phyloP scores from a whole-genome alignment of 495 filamentous ascomycete genomes.

The Penicillium arizonense region DNA sequence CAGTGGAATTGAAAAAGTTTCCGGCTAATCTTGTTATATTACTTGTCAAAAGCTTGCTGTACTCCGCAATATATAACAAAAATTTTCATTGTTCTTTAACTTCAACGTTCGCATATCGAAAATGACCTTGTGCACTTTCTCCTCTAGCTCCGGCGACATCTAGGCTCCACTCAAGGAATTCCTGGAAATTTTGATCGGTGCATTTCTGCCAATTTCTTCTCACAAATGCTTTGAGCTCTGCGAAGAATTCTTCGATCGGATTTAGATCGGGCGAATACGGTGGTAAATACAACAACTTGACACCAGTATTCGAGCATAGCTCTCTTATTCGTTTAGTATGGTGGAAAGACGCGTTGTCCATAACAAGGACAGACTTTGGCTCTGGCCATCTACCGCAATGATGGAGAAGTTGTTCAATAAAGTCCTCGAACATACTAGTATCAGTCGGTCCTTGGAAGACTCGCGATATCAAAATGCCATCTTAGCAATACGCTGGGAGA shows the following conservation, averaged over 20 bases:
- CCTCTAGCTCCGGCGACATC: too few species aligned
- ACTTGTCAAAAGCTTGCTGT: too few species aligned
- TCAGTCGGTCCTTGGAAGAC: background rate
- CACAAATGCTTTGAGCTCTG: background rate
- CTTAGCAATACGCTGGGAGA: background rate
- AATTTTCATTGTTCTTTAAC: too few species aligned
- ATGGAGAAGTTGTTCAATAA: background rate
- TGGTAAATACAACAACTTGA: constrained; percentile 25
- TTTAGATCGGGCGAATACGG: constrained; percentile 16
- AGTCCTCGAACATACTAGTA: background rate
- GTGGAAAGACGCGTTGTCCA: background rate
- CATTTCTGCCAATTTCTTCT: background rate
- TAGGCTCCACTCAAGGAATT: constrained; percentile 2
- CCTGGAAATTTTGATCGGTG: background rate
- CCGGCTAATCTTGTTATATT: too few species aligned
- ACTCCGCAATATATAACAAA: too few species aligned
- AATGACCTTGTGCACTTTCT: too few species aligned
- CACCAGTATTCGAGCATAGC: constrained; percentile 29
- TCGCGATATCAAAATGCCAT: background rate
- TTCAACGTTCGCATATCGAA: too few species aligned
- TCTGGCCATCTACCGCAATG: background rate
- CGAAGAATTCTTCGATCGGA: constrained; percentile 17
- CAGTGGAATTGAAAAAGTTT: too few species aligned
- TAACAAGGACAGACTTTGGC: background rate
- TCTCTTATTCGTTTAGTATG: constrained; percentile 19